Conservation (phyloP, 345 rosid genomes). For the Gossypium turneri region DNA sequence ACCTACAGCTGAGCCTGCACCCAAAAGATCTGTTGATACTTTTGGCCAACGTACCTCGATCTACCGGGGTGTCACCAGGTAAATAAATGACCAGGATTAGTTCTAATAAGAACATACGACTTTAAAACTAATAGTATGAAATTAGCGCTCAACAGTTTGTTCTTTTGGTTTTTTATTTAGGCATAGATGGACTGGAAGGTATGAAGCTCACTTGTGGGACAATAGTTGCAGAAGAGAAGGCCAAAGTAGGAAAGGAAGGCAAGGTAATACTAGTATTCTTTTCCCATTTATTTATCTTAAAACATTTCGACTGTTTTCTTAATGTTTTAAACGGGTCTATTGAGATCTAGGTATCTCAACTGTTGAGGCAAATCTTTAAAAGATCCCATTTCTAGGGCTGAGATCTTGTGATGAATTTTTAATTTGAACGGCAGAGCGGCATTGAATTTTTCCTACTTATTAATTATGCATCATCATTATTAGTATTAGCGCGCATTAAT, state of each 20-base stretch:
- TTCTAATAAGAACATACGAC: not conserved
- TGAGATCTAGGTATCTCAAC: conserved; percentile 12
- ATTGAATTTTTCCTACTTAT: not conserved
- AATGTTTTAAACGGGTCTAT: conserved; percentile 8
- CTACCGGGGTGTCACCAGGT: conserved; percentile 91
- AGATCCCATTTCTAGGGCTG: not conserved
- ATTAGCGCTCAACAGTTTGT: not conserved
- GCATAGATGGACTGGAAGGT: conserved; percentile 94
- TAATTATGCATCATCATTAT: conserved; percentile 9
- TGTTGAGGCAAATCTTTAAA: not conserved
- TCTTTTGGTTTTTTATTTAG: conserved; percentile 25
- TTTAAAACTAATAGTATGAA: not conserved
- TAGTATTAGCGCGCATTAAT: not conserved
- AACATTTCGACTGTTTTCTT: not conserved
- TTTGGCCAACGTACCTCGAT: conserved; percentile 93
- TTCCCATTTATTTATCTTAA: not conserved
- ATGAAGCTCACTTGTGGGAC: conserved; percentile 95
- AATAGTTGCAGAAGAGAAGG: conserved; percentile 94
- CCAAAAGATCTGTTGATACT: conserved; percentile 57
- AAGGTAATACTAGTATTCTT: conserved; percentile 42
- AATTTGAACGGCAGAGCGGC: conserved; percentile 17
- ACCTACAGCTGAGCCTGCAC: conserved; percentile 28
- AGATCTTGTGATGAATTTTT: conserved; percentile 13
- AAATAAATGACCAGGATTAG: not conserved
- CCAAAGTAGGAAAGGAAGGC: conserved; percentile 87